A percentile compares a stretch with the other conserved stretches of the same genome.
Evolutionary conservation across 441 rosid species (phyloP).

Genomic region (Euphorbia corollata): DNA sequence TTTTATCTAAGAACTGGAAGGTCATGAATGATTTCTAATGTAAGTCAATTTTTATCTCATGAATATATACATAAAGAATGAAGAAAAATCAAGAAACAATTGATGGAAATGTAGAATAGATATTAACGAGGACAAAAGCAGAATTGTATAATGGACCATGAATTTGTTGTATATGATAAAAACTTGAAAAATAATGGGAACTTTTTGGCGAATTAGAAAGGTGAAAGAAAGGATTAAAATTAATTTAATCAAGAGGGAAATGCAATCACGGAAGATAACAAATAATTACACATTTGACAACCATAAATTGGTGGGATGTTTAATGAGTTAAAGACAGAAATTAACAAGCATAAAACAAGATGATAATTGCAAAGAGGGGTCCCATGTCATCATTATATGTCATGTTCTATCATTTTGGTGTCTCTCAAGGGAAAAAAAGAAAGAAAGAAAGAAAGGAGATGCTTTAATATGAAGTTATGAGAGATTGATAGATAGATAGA

Average conservation of each 20-base stretch:
- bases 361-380: constrained; percentile 21
- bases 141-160: constrained; percentile 6
- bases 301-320: constrained; percentile 17
- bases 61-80: background rate
- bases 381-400: constrained; percentile 41
- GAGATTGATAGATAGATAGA: no score
- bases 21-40: background rate
- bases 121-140: constrained; percentile 15
- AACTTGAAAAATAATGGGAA: constrained; percentile 10
- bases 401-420: constrained; percentile 31
- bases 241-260: constrained; percentile 8
- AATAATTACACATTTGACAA: constrained; percentile 31
- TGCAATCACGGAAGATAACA: constrained; percentile 19
- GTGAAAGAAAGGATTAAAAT: constrained; percentile 10
- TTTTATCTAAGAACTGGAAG: background rate
- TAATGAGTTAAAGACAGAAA: constrained; percentile 16
- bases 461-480: constrained; percentile 27
- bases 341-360: constrained; percentile 21
- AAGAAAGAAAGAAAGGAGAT: constrained; percentile 21
- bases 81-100: background rate
- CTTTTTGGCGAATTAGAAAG: constrained; percentile 23
- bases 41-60: background rate
- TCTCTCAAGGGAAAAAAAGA: constrained; percentile 1
- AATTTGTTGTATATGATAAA: constrained; percentile 22
- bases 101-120: constrained; percentile 4